Evolutionary conservation across 371 early-diverging fungal species (phyloP).

Genomic region (Cladochytrium tenue): DNA sequence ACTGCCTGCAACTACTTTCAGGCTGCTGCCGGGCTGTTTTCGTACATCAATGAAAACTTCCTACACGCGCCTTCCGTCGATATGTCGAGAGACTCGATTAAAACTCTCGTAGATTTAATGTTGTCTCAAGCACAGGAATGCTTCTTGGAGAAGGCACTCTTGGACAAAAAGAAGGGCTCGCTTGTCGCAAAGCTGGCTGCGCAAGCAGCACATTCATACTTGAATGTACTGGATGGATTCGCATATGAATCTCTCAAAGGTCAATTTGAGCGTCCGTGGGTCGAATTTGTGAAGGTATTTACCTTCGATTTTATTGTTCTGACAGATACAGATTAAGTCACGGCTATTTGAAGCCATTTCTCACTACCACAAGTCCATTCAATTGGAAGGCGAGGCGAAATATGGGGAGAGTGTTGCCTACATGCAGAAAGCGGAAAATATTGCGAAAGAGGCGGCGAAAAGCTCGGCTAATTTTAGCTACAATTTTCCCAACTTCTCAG

Average conservation of each 20-base stretch:
- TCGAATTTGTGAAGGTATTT: slow-evolving; percentile 44
- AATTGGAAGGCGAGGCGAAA: slow-evolving; percentile 72
- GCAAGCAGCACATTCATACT: slow-evolving; percentile 79
- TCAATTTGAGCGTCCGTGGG: slow-evolving; percentile 47
- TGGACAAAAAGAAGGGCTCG: slow-evolving; percentile 81
- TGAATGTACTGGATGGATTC: slow-evolving; percentile 65
- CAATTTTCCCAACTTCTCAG: slow-evolving; percentile 53
- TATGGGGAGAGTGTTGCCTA: slow-evolving; percentile 87
- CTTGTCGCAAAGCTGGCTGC: slow-evolving; percentile 87
- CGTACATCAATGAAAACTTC: slow-evolving; percentile 95
- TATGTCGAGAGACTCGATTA: slow-evolving; percentile 83
- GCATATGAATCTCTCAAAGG: slow-evolving; percentile 37
- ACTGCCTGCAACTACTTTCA: slow-evolving; percentile 86
- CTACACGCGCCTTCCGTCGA: slow-evolving; percentile 93
- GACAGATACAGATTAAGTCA: slow-evolving; percentile 69
- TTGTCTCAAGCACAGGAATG: slow-evolving; percentile 95
- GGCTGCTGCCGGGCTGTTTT: slow-evolving; percentile 87
- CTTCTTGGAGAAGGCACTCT: slow-evolving; percentile 79
- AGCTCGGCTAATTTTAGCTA: slow-evolving; percentile 62
- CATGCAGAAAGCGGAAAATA: slow-evolving; percentile 71
- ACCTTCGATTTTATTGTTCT: neutral
- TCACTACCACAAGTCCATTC: slow-evolving; percentile 77
- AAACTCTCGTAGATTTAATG: slow-evolving; percentile 80
- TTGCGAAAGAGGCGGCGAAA: slow-evolving; percentile 82
- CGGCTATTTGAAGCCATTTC: slow-evolving; percentile 83